phyloP scores from a whole-genome alignment of 1,139 yeast species.

The Pichia sp. region DNA sequence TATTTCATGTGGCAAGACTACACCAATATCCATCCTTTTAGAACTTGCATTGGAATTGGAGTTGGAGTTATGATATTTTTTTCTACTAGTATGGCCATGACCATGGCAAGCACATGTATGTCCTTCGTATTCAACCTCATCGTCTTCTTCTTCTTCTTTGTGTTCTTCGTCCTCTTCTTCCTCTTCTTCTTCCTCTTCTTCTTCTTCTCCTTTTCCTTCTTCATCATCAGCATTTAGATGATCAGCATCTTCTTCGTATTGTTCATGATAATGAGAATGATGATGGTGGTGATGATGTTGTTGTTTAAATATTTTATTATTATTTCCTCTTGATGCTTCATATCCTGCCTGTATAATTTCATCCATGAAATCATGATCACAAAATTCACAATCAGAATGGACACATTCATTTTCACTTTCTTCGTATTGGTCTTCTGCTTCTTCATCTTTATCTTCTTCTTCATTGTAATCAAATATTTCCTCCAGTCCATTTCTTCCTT shows the following conservation, averaged over 20 bases:
- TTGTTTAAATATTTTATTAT: not conserved
- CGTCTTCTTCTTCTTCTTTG: conserved; percentile 16
- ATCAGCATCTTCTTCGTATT: conserved; percentile 17
- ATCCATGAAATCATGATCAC: conserved; percentile 3
- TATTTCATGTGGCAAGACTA: not conserved
- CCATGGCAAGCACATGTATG: conserved; percentile 8
- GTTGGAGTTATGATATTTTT: not conserved
- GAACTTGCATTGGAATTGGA: not conserved
- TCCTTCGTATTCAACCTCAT: conserved; percentile 17
- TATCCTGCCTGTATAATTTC: not conserved
- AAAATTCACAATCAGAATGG: conserved; percentile 17
- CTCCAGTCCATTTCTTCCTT: not conserved
- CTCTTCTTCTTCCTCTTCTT: conserved; percentile 18
- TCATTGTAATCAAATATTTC: conserved; percentile 14
- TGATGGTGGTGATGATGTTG: not conserved
- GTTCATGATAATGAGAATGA: not conserved
- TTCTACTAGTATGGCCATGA: conserved; percentile 2
- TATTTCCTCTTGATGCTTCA: not conserved
- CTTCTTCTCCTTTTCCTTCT: conserved; percentile 17
- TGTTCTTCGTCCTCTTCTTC: conserved; percentile 16
- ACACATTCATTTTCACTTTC: conserved; percentile 16
- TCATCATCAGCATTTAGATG: too few relatives aligned
- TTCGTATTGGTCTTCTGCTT: conserved; percentile 18
- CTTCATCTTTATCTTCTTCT: conserved; percentile 17
- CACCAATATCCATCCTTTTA: not conserved